Evolutionary conservation across 1,284 basidiomycete genomes (phyloP).

Genomic region (Austroboletus rostrupii): DNA sequence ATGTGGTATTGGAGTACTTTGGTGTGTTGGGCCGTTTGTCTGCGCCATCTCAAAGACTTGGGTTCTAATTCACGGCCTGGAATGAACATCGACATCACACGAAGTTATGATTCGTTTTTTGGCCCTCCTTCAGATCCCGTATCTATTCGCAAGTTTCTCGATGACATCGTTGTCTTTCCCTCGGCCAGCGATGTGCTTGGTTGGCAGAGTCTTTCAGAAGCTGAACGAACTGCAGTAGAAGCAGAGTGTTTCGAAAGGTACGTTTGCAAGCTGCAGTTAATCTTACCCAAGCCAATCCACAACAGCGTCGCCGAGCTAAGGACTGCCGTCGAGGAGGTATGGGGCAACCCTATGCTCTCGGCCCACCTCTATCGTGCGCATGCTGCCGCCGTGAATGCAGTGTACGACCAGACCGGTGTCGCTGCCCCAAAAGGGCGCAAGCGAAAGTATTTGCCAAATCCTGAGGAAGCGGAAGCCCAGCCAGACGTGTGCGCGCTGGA

Average conservation of each 20-base stretch:
- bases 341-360: slow-evolving; percentile 55
- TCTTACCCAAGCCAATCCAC: background rate
- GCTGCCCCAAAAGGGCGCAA: slow-evolving; percentile 40
- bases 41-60: no score
- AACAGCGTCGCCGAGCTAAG: slow-evolving; percentile 55
- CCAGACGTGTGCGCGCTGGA: slow-evolving; percentile 46
- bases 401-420: slow-evolving; percentile 42
- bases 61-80: no score
- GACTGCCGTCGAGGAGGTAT: slow-evolving; percentile 41
- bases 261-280: slow-evolving; percentile 3
- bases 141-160: slow-evolving; percentile 41
- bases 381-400: slow-evolving; percentile 42
- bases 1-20: background rate
- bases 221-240: slow-evolving; percentile 28
- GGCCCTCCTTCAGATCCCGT: slow-evolving; percentile 54
- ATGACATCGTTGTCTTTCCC: slow-evolving; percentile 21
- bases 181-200: slow-evolving; percentile 12
- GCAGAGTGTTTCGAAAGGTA: slow-evolving; percentile 41
- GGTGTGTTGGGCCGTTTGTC: no score
- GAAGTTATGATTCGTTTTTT: slow-evolving; percentile 36
- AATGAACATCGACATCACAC: slow-evolving; percentile 25
- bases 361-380: slow-evolving; percentile 53
- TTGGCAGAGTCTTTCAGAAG: slow-evolving; percentile 27
- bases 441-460: slow-evolving; percentile 36
- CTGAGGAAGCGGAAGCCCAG: slow-evolving; percentile 30